phyloP scores from a whole-genome alignment of 768 basidiomycete genomes.

The Russula lepida region DNA sequence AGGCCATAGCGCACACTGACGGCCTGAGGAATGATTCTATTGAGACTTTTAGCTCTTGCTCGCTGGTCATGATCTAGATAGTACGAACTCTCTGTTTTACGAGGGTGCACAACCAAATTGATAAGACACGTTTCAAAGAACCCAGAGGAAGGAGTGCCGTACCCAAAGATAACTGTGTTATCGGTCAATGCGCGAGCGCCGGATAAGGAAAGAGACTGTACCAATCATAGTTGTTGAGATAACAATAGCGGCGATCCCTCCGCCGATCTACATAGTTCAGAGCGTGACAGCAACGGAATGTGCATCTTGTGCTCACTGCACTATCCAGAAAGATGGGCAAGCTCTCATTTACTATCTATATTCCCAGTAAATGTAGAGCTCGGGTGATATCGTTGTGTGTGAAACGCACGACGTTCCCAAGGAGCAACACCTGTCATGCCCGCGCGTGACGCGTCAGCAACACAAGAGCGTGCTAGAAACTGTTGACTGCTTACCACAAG shows the following conservation, averaged over 20 bases:
- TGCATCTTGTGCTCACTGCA: constrained; percentile 34
- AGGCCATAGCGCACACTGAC: constrained; percentile 61
- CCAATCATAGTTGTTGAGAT: constrained; percentile 75
- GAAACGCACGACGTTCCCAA: constrained; percentile 73
- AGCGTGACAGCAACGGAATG: background rate
- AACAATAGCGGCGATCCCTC: constrained; percentile 65
- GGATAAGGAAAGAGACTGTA: constrained; percentile 24
- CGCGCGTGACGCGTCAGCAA: background rate
- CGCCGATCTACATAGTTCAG: constrained; percentile 37
- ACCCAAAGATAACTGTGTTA: constrained; percentile 72
- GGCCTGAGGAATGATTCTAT: constrained; percentile 62
- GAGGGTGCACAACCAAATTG: background rate
- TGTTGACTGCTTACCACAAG: constrained; percentile 53
- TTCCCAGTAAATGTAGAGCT: background rate
- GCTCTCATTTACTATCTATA: constrained; percentile 71
- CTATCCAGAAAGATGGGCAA: constrained; percentile 77
- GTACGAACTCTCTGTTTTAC: constrained; percentile 6
- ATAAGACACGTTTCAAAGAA: background rate
- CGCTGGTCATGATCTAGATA: background rate
- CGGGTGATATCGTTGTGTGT: background rate
- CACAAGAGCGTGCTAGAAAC: constrained; percentile 12
- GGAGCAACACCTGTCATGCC: constrained; percentile 56
- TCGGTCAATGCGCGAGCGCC: background rate
- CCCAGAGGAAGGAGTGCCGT: constrained; percentile 23
- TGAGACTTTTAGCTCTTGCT: background rate